Base-by-base conservation (phyloP, 495 filamentous ascomycete species). In the Penicillium paradoxum region DNA sequence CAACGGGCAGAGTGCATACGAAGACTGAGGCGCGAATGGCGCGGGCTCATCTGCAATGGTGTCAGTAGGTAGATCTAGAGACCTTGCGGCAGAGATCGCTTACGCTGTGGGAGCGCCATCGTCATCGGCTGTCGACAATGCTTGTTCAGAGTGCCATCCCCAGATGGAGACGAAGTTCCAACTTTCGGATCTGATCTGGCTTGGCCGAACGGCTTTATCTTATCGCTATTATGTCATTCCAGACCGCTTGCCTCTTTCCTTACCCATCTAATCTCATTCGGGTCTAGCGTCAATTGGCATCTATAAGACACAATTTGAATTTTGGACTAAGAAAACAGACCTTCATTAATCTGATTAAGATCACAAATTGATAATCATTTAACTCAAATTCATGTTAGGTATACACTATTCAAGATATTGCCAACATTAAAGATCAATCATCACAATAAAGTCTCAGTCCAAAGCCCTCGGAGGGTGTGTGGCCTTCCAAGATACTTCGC, bases 11-110 rank as follows among this genome's bases (percentile, higher is more conserved):
- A 45, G 30, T 6, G 40, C 77, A 51, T 70, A 80, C 78, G 78
- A 79, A 36, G 78, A 78, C 53, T 74, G 75, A 56, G 66, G 68
- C 61, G 67, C 62, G 45, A 68, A 55, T 45, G 56, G 58, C 58
- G 55, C 57, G 32, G 63, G 57, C 60, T 73, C 71, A 61, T 59
- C 72, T 73, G 48, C 4, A 32, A 32, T 8, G 45, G 41, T 43
- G 37, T 63, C 43, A 65, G 60, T 18, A 55, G 43, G n/a, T 53
- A 45, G 27, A 30, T 24, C 38, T 3, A 17, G 27, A 30, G 10
- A 3, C 46, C 14, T 43, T 10, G 2, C 6, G 18, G 7, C 4
- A 14, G 24, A n/a, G 45, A 42, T 37, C 36, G 69, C 70, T 53
- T 25, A 66, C 63, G 15, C 59, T 68, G 72, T 62, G 68, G 68